Conservation (phyloP, 768 basidiomycete genomes). For the Tricholoma bakamatsutake region DNA sequence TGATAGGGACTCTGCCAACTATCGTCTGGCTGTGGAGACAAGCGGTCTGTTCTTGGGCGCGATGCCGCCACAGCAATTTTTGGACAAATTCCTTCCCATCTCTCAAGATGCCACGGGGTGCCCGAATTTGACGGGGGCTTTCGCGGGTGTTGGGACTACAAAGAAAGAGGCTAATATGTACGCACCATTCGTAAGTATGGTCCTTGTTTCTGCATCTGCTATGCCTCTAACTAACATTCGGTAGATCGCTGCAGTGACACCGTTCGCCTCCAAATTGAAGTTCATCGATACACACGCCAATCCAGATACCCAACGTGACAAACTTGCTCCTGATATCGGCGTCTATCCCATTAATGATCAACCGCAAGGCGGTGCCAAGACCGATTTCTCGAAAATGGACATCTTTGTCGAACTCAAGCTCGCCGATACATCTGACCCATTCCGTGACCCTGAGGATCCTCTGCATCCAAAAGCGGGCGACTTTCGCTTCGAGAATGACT, state of each 20-base stretch:
- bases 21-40: too few relatives aligned
- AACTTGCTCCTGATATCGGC: neutral
- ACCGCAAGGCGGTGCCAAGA: too few relatives aligned
- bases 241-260: neutral
- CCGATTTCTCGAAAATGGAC: neutral
- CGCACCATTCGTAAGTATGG: neutral
- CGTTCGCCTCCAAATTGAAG: neutral
- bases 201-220: neutral
- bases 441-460: too few relatives aligned
- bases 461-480: neutral
- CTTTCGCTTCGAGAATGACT: too few relatives aligned
- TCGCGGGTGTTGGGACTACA: neutral
- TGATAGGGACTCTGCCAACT: too few relatives aligned
- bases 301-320: neutral
- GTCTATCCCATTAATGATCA: too few relatives aligned
- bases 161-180: neutral
- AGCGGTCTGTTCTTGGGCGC: constrained; percentile 2
- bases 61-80: constrained; percentile 4
- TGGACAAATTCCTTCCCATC: neutral
- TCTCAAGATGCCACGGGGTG: neutral
- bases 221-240: neutral
- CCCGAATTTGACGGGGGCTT: neutral
- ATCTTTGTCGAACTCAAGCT: too few relatives aligned
- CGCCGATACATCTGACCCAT: too few relatives aligned
- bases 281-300: neutral